Base-by-base conservation (phyloP, 2,329 filamentous ascomycete species). In the Raffaelea ambrosiae region DNA sequence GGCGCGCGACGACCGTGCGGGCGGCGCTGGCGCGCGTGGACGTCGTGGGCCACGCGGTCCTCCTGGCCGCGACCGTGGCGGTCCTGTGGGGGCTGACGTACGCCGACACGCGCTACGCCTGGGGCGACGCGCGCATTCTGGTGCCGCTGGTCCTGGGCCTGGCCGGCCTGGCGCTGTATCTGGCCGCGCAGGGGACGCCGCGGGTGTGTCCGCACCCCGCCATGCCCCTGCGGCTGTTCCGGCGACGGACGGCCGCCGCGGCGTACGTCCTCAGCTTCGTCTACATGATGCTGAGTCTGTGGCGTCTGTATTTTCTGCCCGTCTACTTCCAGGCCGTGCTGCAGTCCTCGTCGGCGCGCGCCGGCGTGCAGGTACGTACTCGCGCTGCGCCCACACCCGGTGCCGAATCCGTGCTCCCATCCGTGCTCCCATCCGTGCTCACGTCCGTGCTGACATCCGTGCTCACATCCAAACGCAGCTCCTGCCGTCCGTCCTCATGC, bases 21-120 rank as follows among this genome's bases (percentile, higher is more conserved):
- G 29, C 53, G n/a, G 61, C 61, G n/a, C 54, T 66, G 4, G 49
- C 51, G 4, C 60, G 65, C 1, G 56, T 72, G 35, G 73, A 77
- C 51, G 31, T 68, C 21, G 38, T 63, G 1, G 72, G 72, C 14
- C 70, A 67, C 31, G 47, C 53, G 11, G 51, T 74, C 3, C 54
- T 74, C 40, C 64, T 68, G 2, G 59, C 53, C 1, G 59, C 65
- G 0, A 62, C 64, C 4, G 56, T 66, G 3, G 55, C 66, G 3
- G 52, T 73, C 1, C 63, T 75, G 3, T 58, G 68, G 16, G 62
- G 68, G 1, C 58, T 75, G 3, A 66, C 63, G 13, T 70, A 60
- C 48, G 72, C 64, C 20, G 72, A 70, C 2, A 58, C 65, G 68
- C 36, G 51, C n/a, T n/a, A n/a, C n/a, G n/a, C 66, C 0, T 76